Evolutionary conservation across 805 yeast genomes (phyloP), one percentile per base, ranked within the genome.

Genomic region (Candida patagonica): DNA sequence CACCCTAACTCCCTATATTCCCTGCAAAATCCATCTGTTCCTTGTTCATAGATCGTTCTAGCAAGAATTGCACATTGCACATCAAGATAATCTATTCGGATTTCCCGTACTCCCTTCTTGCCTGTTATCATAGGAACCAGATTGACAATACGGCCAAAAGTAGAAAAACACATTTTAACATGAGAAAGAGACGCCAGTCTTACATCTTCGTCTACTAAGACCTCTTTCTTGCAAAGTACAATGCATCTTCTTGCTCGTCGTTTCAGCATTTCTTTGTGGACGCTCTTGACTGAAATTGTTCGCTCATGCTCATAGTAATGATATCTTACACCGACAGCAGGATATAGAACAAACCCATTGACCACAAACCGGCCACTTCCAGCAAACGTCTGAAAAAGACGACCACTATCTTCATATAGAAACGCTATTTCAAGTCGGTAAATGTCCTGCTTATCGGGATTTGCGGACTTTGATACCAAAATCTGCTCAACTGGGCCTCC

Each of bases 41-140:
- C 34, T n/a, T 16, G 16, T 12, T 41, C 42, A 35, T 49, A 49
- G 22, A 29, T 30, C 4, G 25, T 9, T 20, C 37, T 37, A 19
- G 51, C 52, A n/a, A 22, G 12, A 9, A 51, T 50, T 3, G 55
- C 55, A 19, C 45, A 32, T 5, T 36, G n/a, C 8, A 47, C 49
- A 31, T 51, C 51, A 6, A 46, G 35, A 38, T 38, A 51, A 27
- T 49, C 46, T 17, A 51, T 42, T 3, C 38, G 30, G 22, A 47
- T 41, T 12, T 49, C 25, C 17, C 35, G 33, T n/a, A n/a, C n/a
- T n/a, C n/a, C n/a, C 4, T 15, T 9, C 2, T 26, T 26, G n/a
- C 43, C 6, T 12, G 42, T 25, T 5, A 40, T 10, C 31, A 45
- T 26, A 1, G 55, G 55, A n/a, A 17, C 20, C 7, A 51, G 38